Conservation (phyloP, 805 yeast genomes). For the Hanseniaspora pseudoguilliermondii region DNA sequence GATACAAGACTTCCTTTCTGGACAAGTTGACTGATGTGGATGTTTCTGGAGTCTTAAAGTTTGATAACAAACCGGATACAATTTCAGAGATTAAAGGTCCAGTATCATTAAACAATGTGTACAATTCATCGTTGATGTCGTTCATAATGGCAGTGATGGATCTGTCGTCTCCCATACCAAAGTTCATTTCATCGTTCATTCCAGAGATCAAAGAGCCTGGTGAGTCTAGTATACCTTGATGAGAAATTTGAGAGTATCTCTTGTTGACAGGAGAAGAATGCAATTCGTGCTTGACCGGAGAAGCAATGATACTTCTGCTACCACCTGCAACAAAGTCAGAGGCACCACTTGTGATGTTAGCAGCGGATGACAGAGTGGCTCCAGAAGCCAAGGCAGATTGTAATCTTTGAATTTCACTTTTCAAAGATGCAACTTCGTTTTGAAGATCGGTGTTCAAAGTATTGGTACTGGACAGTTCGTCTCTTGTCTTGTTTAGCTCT, state of each 20-base stretch:
- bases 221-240: slow-evolving; percentile 17
- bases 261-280: slow-evolving; percentile 11
- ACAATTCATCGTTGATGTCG: slow-evolving; percentile 64
- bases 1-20: slow-evolving; percentile 85
- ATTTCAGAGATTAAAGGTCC: slow-evolving; percentile 67
- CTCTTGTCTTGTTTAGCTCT: slow-evolving; percentile 49
- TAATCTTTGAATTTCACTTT: slow-evolving; percentile 36
- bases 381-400: slow-evolving; percentile 28
- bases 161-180: slow-evolving; percentile 30
- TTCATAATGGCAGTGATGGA: slow-evolving; percentile 38
- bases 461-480: slow-evolving; percentile 44
- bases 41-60: slow-evolving; percentile 73
- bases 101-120: slow-evolving; percentile 57
- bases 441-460: slow-evolving; percentile 56
- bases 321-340: slow-evolving; percentile 20
- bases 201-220: slow-evolving; percentile 5
- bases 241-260: slow-evolving; percentile 15
- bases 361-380: slow-evolving; percentile 19
- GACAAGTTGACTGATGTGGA: slow-evolving; percentile 73
- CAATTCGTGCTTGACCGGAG: slow-evolving; percentile 13
- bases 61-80: slow-evolving; percentile 72
- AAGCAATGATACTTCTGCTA: slow-evolving; percentile 13
- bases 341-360: slow-evolving; percentile 26
- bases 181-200: slow-evolving; percentile 10
- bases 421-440: slow-evolving; percentile 39